A percentile compares a stretch with the other conserved stretches of the same genome.
phyloP scores from a whole-genome alignment of 2,329 filamentous ascomycete genomes.

The Fusarium udum region DNA sequence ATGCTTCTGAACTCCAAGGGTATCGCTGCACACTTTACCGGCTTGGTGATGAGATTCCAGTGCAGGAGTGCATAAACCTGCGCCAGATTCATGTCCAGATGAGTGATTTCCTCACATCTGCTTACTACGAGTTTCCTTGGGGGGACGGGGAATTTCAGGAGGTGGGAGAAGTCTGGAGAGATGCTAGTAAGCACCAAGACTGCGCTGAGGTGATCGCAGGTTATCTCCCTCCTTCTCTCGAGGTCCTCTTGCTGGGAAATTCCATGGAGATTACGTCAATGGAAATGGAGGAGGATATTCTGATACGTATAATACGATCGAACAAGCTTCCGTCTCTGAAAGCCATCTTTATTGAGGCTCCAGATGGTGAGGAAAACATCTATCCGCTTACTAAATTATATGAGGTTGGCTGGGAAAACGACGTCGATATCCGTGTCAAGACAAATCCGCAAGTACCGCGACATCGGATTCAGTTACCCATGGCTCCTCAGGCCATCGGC shows the following conservation, averaged over 20 bases:
- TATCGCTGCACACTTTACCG: not conserved
- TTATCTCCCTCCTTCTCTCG: not conserved
- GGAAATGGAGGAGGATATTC: not conserved
- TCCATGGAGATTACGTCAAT: fast-evolving
- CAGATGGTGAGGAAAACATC: not conserved
- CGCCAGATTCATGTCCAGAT: not conserved
- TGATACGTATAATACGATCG: not conserved
- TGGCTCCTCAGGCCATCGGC: not conserved
- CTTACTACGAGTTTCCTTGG: not conserved
- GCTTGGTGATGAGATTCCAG: not conserved
- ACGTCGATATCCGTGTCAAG: not conserved
- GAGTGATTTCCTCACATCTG: not conserved
- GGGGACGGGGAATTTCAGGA: fast-evolving
- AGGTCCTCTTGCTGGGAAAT: not conserved
- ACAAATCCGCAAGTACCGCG: not conserved
- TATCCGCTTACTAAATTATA: not conserved
- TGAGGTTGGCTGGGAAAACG: not conserved
- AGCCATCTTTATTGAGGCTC: not conserved
- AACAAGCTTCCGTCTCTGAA: not conserved
- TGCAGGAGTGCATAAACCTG: not conserved
- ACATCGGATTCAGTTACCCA: not conserved
- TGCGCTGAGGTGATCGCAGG: not conserved
- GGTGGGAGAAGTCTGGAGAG: fast-evolving
- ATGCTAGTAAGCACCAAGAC: not conserved
- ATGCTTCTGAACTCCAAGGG: fast-evolving